Percentiles rank a stretch among this genome's conserved stretches.
These are phyloP conservation scores for Metarhizium humberi DNA, from an alignment of 2,329 filamentous ascomycete genomes.

Conservation along the genomic window DNA sequence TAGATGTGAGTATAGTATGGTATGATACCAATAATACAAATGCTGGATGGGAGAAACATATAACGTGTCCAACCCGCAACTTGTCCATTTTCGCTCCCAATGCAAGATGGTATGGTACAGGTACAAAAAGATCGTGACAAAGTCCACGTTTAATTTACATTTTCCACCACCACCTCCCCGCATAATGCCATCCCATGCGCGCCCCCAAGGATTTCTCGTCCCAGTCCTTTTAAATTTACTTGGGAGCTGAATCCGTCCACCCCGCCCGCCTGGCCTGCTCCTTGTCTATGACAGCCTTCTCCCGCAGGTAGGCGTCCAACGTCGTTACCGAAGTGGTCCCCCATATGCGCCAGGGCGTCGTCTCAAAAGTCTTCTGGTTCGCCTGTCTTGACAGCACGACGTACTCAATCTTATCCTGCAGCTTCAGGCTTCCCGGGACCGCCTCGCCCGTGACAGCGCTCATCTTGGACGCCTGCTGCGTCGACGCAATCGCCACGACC, in stretches of 20 bases:
- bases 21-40: not conserved
- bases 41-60: not conserved
- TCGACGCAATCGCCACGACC: conserved; percentile 50
- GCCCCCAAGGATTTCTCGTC: not conserved
- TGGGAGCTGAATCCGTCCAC: conserved; percentile 15
- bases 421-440: conserved; percentile 37
- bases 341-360: conserved; percentile 53
- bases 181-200: not conserved
- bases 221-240: not conserved
- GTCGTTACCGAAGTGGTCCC: conserved; percentile 50
- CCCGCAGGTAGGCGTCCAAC: conserved; percentile 28
- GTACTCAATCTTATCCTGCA: conserved; percentile 52
- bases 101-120: conserved; percentile 1
- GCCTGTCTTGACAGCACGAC: conserved; percentile 47
- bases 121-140: not conserved
- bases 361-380: conserved; percentile 35
- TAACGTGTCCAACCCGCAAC: not conserved
- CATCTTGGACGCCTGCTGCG: conserved; percentile 41
- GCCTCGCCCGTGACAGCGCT: conserved; percentile 25
- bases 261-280: conserved; percentile 24
- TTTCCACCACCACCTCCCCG: not conserved
- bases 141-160: not conserved
- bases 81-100: conserved; percentile 1
- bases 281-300: conserved; percentile 24
- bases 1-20: not conserved